Percentiles rank a stretch among this genome's conserved stretches.
Conservation (phyloP, 805 yeast species). For the Jamesozyma rosinii region DNA sequence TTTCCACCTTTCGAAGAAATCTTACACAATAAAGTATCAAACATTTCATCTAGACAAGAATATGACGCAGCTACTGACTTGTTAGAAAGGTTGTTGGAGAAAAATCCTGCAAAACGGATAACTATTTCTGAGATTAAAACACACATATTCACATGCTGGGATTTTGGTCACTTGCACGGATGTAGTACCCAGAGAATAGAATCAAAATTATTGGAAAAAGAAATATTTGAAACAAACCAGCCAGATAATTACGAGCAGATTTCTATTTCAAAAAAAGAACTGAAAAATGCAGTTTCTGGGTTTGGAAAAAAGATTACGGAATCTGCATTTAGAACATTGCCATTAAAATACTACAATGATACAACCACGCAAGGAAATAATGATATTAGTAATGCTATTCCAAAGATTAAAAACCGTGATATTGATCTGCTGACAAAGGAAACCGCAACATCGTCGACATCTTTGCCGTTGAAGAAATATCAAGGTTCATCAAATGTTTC, state of each 20-base stretch:
- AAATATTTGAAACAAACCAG: constrained; percentile 21
- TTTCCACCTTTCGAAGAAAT: constrained; percentile 42
- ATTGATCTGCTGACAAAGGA: neutral
- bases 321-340: constrained; percentile 11
- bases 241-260: constrained; percentile 36
- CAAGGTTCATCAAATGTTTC: neutral
- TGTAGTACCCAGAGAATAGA: constrained; percentile 12
- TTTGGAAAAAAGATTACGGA: constrained; percentile 55
- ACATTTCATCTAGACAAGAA: constrained; percentile 37
- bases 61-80: constrained; percentile 44
- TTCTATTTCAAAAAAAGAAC: constrained; percentile 56
- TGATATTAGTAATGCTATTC: neutral
- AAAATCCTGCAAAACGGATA: constrained; percentile 61
- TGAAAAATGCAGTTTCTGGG: constrained; percentile 74
- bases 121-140: constrained; percentile 63
- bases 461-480: neutral
- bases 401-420: neutral
- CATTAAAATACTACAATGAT: constrained; percentile 4
- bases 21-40: constrained; percentile 27
- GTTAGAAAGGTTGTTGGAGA: constrained; percentile 51
- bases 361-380: neutral
- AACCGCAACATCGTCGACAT: neutral
- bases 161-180: constrained; percentile 24
- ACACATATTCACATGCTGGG: constrained; percentile 60
- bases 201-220: constrained; percentile 13